Base-by-base conservation (phyloP, 1,139 yeast species). In the Taiozyma sp. region DNA sequence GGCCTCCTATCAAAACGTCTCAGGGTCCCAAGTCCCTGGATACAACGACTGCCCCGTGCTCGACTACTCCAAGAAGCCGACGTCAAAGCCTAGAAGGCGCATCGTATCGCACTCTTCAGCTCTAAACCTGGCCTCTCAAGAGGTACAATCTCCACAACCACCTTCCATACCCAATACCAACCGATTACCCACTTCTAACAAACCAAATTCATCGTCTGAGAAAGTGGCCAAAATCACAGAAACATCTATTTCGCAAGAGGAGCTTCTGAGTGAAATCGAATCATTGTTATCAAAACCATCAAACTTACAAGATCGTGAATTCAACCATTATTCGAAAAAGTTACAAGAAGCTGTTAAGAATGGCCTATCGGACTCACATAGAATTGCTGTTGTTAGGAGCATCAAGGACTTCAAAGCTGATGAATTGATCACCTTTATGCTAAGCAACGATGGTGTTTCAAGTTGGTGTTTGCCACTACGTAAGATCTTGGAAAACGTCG, bases 381-480 rank as follows among this genome's bases (percentile, higher is more conserved):
- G 14, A 12, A 19, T 14, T 5, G 8, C 9, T 13, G 41, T 13
- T 8, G 7, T 24, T 5, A 40, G 23, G 9, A 40, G 23, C 19
- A 40, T 62, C 57, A 70, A 65, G 52, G 63, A 54, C 60, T 19
- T 19, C 41, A 38, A 38, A 8, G 14, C 41, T 38, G 41, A 38
- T 19, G 65, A 44, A 56, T 74, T 56, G 57, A 78, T 65, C 8
- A 69, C 71, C 48, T 80, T 77, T 62, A 79, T 80, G 77, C 68
- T 81, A 67, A 59, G 64, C 5, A 75, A 79, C 55, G 78, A 72
- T 51, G 83, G 83, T 2, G 78, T 78, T 4, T 74, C 83, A 48
- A 55, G 65, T 16, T 83, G 88, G 87, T 77, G 82, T 50, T 68
- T 76, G 23, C 83, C 87, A 4, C 65, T 83, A 46, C 74, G 80